phyloP scores from a whole-genome alignment of 331 rosid species.

The Pyrus hybrid region DNA sequence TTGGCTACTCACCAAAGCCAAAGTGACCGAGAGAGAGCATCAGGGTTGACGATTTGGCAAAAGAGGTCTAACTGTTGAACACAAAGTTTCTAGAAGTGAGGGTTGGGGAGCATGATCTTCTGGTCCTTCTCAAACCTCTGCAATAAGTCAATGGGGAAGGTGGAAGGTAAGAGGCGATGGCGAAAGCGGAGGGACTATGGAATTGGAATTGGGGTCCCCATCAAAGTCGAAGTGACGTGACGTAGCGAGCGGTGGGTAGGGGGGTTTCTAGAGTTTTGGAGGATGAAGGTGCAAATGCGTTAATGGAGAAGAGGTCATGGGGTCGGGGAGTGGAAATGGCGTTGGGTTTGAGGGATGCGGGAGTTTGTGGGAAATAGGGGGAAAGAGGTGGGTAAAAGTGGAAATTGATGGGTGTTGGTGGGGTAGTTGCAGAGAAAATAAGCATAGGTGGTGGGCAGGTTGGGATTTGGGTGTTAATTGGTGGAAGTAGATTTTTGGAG shows the following conservation, averaged over 20 bases:
- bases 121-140: slow-evolving; percentile 45
- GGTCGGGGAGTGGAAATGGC: background rate
- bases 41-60: slow-evolving; percentile 64
- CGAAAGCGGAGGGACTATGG: slow-evolving; percentile 58
- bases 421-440: slow-evolving; percentile 39
- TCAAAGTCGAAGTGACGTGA: slow-evolving; percentile 26
- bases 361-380: slow-evolving; percentile 11
- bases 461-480: no score
- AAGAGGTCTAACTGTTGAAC: slow-evolving; percentile 65
- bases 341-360: background rate
- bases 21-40: slow-evolving; percentile 59
- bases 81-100: slow-evolving; percentile 71
- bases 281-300: slow-evolving; percentile 28
- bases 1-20: no score
- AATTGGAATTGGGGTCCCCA: slow-evolving; percentile 6
- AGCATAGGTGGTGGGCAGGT: slow-evolving; percentile 8
- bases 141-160: slow-evolving; percentile 67
- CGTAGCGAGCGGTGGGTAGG: slow-evolving; percentile 26
- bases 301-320: background rate
- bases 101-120: slow-evolving; percentile 45
- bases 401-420: no score
- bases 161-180: slow-evolving; percentile 64
- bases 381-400: slow-evolving; percentile 5
- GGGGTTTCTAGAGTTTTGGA: slow-evolving; percentile 31
- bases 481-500: no score